These are phyloP conservation scores for Ogataea trehalophila DNA, from an alignment of 805 yeast genomes.

Conservation along the genomic window DNA sequence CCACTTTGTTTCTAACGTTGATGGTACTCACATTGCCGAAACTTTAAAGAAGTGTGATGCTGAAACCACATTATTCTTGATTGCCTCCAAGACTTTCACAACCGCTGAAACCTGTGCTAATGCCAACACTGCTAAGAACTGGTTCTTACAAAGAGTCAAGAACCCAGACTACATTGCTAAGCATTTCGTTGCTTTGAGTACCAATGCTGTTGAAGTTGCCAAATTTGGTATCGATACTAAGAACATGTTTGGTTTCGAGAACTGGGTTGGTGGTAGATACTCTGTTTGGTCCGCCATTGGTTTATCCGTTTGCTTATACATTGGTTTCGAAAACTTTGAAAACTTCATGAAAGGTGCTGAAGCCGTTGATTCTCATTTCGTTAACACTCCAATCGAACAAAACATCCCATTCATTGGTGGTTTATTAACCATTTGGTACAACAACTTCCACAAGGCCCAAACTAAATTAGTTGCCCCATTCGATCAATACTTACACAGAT, in stretches of 20 bases:
- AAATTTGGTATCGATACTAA: slow-evolving; percentile 96
- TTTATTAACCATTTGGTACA: slow-evolving; percentile 93
- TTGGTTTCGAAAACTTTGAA: slow-evolving; percentile 93
- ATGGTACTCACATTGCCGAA: slow-evolving; percentile 96
- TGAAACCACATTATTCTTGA: slow-evolving; percentile 87
- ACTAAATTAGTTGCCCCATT: slow-evolving; percentile 98
- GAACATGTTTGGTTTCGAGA: slow-evolving; percentile 98
- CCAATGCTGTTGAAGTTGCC: slow-evolving; percentile 85
- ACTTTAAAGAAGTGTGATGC: slow-evolving; percentile 71
- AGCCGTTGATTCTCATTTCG: slow-evolving; percentile 91
- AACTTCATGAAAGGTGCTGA: slow-evolving; percentile 95
- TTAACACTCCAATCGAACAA: slow-evolving; percentile 74
- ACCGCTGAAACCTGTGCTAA: slow-evolving; percentile 98
- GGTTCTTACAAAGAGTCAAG: slow-evolving; percentile 70
- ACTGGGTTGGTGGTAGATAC: slow-evolving; percentile 99
- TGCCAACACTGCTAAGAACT: slow-evolving; percentile 89
- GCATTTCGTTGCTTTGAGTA: slow-evolving; percentile 95
- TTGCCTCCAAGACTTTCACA: slow-evolving; percentile 98
- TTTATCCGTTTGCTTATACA: slow-evolving; percentile 87
- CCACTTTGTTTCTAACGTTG: slow-evolving; percentile 96
- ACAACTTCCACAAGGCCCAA: slow-evolving; percentile 97
- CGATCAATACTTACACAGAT: slow-evolving; percentile 97
- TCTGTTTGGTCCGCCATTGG: slow-evolving; percentile 99
- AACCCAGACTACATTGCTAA: slow-evolving; percentile 77
- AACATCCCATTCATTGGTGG: slow-evolving; percentile 96